Conservation (phyloP, 208 protist genomes). For the Angomonas deanei region DNA sequence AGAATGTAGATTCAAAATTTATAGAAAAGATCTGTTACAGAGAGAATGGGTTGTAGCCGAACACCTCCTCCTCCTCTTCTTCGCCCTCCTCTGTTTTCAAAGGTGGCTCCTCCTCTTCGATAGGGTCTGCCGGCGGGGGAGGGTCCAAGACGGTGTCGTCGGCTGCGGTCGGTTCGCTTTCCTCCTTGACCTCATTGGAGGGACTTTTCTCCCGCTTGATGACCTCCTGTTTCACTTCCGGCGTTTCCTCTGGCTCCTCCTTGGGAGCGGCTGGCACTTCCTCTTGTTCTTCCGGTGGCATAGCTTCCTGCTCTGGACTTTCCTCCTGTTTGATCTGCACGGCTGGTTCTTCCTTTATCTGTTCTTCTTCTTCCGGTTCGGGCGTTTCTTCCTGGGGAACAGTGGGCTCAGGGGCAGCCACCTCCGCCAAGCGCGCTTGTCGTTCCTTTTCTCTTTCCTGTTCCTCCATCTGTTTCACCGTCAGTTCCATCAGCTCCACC, state of each 20-base stretch:
- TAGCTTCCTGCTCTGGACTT: not conserved
- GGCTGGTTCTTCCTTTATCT: not conserved
- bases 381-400: not conserved
- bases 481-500: not conserved
- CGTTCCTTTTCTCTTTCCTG: not conserved
- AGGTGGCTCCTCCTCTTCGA: slow-evolving; percentile 5
- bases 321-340: not conserved
- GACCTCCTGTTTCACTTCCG: not conserved
- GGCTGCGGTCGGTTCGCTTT: not conserved
- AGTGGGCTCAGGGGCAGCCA: too few species aligned
- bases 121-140: slow-evolving; percentile 4
- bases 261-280: not conserved
- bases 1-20: too few species aligned
- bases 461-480: not conserved
- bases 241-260: not conserved
- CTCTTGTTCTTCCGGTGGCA: slow-evolving; percentile 10
- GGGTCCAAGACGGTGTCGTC: not conserved
- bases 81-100: not conserved
- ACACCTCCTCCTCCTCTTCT: too few species aligned
- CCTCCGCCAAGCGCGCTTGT: not conserved
- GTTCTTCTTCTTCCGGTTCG: not conserved
- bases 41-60: too few species aligned
- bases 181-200: not conserved
- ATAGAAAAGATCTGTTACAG: too few species aligned
- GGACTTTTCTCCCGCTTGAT: not conserved